phyloP scores from a whole-genome alignment of 2,329 filamentous ascomycete genomes.

The Trichoderma simmonsii region DNA sequence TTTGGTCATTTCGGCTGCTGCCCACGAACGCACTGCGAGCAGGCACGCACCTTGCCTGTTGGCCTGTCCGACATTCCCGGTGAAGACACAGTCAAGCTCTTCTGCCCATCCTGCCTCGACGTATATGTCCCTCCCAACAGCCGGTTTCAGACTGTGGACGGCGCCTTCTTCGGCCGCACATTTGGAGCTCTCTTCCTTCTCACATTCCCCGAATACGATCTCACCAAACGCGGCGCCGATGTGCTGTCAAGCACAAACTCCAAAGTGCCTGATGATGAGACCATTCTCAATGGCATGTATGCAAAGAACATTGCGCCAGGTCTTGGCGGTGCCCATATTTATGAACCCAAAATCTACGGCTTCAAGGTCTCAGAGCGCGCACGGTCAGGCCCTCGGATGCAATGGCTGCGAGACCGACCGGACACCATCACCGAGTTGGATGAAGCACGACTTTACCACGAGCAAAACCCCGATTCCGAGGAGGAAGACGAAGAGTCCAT shows the following conservation, averaged over 20 bases:
- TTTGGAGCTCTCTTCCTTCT: slow-evolving; percentile 97
- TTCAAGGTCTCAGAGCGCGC: slow-evolving; percentile 92
- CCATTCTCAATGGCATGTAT: slow-evolving; percentile 79
- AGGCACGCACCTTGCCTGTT: slow-evolving; percentile 86
- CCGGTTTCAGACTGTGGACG: slow-evolving; percentile 94
- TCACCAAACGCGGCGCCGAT: slow-evolving; percentile 67
- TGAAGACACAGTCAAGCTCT: slow-evolving; percentile 96
- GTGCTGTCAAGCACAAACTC: slow-evolving; percentile 43
- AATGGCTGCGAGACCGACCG: slow-evolving; percentile 87
- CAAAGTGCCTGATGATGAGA: slow-evolving; percentile 41
- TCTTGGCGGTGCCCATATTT: slow-evolving; percentile 77
- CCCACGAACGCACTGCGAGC: slow-evolving; percentile 89
- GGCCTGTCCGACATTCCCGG: slow-evolving; percentile 92
- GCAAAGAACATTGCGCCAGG: slow-evolving; percentile 85
- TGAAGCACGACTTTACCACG: slow-evolving; percentile 60
- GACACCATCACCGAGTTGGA: slow-evolving; percentile 78
- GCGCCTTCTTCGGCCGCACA: slow-evolving; percentile 96
- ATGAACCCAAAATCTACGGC: slow-evolving; percentile 94
- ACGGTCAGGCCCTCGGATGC: slow-evolving; percentile 89
- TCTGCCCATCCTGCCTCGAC: slow-evolving; percentile 94
- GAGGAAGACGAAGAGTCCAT: slow-evolving; percentile 57
- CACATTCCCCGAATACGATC: slow-evolving; percentile 94
- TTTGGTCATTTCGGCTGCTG: slow-evolving; percentile 93
- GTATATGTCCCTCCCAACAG: slow-evolving; percentile 97
- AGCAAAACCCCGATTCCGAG: slow-evolving; percentile 54